Conservation (phyloP, 768 basidiomycete species). For the Trametes cingulata region DNA sequence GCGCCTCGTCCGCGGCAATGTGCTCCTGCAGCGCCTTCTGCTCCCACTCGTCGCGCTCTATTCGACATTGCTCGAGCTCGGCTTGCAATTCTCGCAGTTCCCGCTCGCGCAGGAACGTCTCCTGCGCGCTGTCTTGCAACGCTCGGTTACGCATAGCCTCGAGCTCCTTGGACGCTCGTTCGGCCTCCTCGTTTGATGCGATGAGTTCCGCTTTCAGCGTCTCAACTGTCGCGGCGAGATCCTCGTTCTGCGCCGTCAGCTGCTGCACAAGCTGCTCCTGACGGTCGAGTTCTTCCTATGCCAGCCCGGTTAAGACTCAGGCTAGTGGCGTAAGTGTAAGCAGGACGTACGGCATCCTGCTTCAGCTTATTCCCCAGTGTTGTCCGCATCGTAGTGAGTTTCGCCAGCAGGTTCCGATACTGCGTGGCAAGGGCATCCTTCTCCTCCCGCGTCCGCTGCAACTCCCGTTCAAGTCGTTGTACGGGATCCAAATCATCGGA, state of each 20-base stretch:
- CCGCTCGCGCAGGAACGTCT: slow-evolving; percentile 68
- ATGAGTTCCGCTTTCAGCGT: slow-evolving; percentile 82
- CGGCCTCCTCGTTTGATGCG: slow-evolving; percentile 72
- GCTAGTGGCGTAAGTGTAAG: not conserved
- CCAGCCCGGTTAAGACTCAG: slow-evolving; percentile 20
- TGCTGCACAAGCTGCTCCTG: slow-evolving; percentile 82
- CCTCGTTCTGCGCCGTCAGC: slow-evolving; percentile 75
- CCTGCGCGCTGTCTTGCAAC: slow-evolving; percentile 68
- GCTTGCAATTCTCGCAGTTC: slow-evolving; percentile 79
- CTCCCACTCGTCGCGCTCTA: slow-evolving; percentile 81
- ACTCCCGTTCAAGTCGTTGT: slow-evolving; percentile 67
- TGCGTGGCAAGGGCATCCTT: slow-evolving; percentile 86
- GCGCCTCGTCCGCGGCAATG: slow-evolving; percentile 68
- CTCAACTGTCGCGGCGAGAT: slow-evolving; percentile 67
- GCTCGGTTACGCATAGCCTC: slow-evolving; percentile 64
- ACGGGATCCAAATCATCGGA: slow-evolving; percentile 50
- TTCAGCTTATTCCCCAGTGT: slow-evolving; percentile 92
- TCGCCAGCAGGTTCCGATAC: slow-evolving; percentile 83
- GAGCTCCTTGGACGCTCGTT: slow-evolving; percentile 68
- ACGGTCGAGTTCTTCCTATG: slow-evolving; percentile 96
- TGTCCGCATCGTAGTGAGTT: slow-evolving; percentile 90
- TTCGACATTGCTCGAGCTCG: slow-evolving; percentile 84
- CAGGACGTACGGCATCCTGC: slow-evolving; percentile 83
- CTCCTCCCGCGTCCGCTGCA: slow-evolving; percentile 76
- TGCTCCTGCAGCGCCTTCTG: slow-evolving; percentile 62